Evolutionary conservation across 306 rosid genomes (phyloP), one percentile per base, ranked within the genome.

Genomic region (Cucurbita moschata): DNA sequence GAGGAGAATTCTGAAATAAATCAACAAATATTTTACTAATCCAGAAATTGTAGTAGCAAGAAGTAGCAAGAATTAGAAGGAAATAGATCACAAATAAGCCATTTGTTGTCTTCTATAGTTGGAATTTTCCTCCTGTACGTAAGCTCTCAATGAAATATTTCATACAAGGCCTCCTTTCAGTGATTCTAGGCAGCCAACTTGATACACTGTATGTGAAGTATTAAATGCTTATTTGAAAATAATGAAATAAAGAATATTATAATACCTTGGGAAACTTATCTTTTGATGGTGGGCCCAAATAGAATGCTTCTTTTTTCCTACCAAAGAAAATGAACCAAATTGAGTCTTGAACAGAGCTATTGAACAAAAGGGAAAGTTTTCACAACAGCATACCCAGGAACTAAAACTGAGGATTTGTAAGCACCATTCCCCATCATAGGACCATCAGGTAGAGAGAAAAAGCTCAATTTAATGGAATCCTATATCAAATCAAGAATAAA

Each of bases 381-480:
- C 76, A 76, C 19, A 49, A 68, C 30, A 47, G 63, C 93, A 35
- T 85, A 94, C 98, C 97, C 96, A 56, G 98, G 96, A 83, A 89
- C 83, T 76, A 94, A 82, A 53, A 77, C 59, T 26, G 96, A 86
- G 71, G 98, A 86, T 77, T 86, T 90, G 63, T 77, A 94, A 76
- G 88, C 74, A 77, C 97, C 86, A 66, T 87, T 87, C 83, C 97
- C 98, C 79, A 85, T 80, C 83, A 94, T 64, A 42, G 92, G 86
- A 65, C 95, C 98, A 86, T 94, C 98, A 12, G 97, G 98, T 85
- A 89, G 92, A 78, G 98, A 83, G 85, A 86, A 94, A 84, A 90
- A 94, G 79, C 80, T 80, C 84, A 91, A 88, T 51, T 78, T 88
- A 68, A 94, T 80, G 53, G 77, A 83, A 73, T 94, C 98, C 98